Percentiles rank a stretch among this genome's conserved stretches.
Conservation (phyloP, 495 filamentous ascomycete species). For the Lineolata rhizophorae region DNA sequence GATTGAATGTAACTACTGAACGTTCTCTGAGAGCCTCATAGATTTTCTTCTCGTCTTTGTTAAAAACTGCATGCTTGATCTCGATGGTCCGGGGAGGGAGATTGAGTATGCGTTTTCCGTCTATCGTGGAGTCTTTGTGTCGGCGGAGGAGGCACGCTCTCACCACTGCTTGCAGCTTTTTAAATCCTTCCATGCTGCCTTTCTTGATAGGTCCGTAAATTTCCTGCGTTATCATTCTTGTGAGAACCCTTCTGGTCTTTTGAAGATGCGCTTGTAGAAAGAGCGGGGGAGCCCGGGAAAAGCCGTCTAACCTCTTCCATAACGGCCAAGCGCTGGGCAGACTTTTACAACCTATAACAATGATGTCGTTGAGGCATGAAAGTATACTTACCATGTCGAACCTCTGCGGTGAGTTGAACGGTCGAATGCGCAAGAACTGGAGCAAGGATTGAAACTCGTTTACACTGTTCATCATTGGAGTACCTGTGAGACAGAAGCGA, state of each 20-base stretch:
- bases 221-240: slow-evolving; percentile 33
- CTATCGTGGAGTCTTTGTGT: slow-evolving; percentile 65
- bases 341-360: slow-evolving; percentile 56
- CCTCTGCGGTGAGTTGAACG: slow-evolving; percentile 88
- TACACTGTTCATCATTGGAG: slow-evolving; percentile 94
- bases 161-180: slow-evolving; percentile 61
- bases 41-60: slow-evolving; percentile 56
- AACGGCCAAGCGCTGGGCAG: slow-evolving; percentile 61
- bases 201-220: slow-evolving; percentile 62
- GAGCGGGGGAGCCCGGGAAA: slow-evolving; percentile 63
- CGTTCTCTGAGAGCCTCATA: slow-evolving; percentile 67
- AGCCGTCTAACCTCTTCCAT: slow-evolving; percentile 83
- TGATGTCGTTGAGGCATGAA: slow-evolving; percentile 40
- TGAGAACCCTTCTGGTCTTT: slow-evolving; percentile 39
- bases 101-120: slow-evolving; percentile 68
- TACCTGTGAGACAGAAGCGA: slow-evolving; percentile 89
- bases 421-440: slow-evolving; percentile 77
- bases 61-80: slow-evolving; percentile 57
- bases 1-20: slow-evolving; percentile 58
- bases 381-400: slow-evolving; percentile 37
- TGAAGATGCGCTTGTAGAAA: slow-evolving; percentile 64
- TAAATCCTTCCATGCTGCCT: slow-evolving; percentile 54
- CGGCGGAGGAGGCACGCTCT: slow-evolving; percentile 89
- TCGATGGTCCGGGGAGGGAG: slow-evolving; percentile 75
- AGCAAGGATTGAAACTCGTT: slow-evolving; percentile 89